Conservation (phyloP, 129 eudicot genomes). For the Pulicaria dysenterica region DNA sequence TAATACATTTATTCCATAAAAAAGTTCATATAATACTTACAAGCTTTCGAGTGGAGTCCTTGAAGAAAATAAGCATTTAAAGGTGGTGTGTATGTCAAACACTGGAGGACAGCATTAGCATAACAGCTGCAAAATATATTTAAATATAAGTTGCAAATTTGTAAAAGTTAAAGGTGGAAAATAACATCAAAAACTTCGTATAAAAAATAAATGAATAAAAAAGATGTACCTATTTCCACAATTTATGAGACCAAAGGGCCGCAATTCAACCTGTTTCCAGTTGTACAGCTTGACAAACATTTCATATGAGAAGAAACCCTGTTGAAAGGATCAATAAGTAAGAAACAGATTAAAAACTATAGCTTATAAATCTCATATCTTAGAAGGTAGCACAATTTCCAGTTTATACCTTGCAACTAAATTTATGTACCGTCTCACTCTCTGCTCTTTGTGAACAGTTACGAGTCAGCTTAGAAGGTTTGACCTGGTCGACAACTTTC, state of each 20-base stretch:
- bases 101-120: slow-evolving; percentile 96
- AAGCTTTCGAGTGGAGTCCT: slow-evolving; percentile 78
- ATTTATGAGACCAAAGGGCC: slow-evolving; percentile 78
- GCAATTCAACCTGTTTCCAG: slow-evolving; percentile 68
- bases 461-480: slow-evolving; percentile 47
- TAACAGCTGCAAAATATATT: slow-evolving; percentile 74
- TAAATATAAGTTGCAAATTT: neutral
- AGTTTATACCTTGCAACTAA: slow-evolving; percentile 49
- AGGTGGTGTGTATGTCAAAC: slow-evolving; percentile 89
- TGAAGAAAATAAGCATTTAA: slow-evolving; percentile 82
- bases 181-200: neutral
- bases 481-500: slow-evolving; percentile 68
- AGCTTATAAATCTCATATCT: neutral
- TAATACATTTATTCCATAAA: too few relatives aligned
- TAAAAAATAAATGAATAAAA: neutral
- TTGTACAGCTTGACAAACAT: slow-evolving; percentile 79
- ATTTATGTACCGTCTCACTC: slow-evolving; percentile 44
- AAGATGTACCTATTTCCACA: slow-evolving; percentile 83
- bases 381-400: slow-evolving; percentile 9
- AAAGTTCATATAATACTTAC: slow-evolving; percentile 44
- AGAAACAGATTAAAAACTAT: neutral
- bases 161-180: neutral
- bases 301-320: slow-evolving; percentile 79
- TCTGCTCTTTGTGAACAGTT: slow-evolving; percentile 43
- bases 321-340: slow-evolving; percentile 18